Evolutionary conservation across 2,329 filamentous ascomycete genomes (phyloP).

Genomic region (Aspergillus fijiensis): DNA sequence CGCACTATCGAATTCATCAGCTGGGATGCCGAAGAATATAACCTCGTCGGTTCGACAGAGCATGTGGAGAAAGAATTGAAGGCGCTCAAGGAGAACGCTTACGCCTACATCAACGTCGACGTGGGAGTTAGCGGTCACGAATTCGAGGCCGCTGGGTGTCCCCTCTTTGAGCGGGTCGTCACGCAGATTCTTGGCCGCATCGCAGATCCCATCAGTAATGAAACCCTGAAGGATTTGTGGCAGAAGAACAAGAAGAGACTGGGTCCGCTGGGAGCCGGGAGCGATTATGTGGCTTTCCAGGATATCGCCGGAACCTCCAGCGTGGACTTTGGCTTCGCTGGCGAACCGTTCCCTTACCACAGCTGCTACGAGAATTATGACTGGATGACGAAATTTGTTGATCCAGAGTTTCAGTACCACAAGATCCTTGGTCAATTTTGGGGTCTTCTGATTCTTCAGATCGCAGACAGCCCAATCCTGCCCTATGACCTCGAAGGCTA

Average conservation of each 20-base stretch:
- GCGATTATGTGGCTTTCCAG: conserved; percentile 89
- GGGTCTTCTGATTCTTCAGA: conserved; percentile 78
- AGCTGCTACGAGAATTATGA: conserved; percentile 89
- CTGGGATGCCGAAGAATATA: conserved; percentile 94
- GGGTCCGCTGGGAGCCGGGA: conserved; percentile 68
- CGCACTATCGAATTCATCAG: conserved; percentile 96
- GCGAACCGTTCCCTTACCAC: conserved; percentile 67
- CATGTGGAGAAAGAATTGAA: conserved; percentile 85
- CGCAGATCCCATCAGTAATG: conserved; percentile 68
- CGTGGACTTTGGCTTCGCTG: conserved; percentile 77
- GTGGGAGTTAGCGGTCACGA: conserved; percentile 72
- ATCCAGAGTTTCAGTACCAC: conserved; percentile 82
- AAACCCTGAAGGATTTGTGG: conserved; percentile 74
- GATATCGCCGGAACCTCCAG: conserved; percentile 85
- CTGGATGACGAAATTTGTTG: conserved; percentile 76
- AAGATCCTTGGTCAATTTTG: conserved; percentile 74
- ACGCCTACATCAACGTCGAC: conserved; percentile 91
- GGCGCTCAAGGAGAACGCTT: conserved; percentile 67
- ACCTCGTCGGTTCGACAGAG: conserved; percentile 90
- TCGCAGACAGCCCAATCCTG: conserved; percentile 76
- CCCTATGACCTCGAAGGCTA: conserved; percentile 80
- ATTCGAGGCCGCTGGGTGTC: conserved; percentile 77
- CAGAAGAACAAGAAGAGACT: conserved; percentile 59
- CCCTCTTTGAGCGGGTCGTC: conserved; percentile 72
- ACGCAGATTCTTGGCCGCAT: conserved; percentile 72